Evolutionary conservation across 2,329 filamentous ascomycete genomes (phyloP), one percentile per base, ranked within the genome.

Genomic region (Curvularia eragrostidis): DNA sequence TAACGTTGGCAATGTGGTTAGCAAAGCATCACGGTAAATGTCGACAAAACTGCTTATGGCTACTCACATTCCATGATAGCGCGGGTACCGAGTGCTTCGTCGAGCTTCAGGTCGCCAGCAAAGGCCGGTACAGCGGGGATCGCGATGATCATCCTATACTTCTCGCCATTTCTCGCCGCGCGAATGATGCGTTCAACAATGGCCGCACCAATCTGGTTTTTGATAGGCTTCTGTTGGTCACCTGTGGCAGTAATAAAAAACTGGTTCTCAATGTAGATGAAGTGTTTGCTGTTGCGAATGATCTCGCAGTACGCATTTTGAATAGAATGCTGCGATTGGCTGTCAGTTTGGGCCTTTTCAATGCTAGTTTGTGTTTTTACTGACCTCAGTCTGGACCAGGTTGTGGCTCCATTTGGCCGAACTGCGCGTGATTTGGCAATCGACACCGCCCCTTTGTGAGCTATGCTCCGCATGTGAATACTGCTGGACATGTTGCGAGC

Each of bases 171-270:
- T 55, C 85, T 78, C 62, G 89, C 84, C 18, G 91, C 91, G 32
- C 88, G 87, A 19, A 91, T 70, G 63, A 94, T 90, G 34, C 91
- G 86, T 63, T 92, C 87, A 6, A 92, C 91, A 49, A 96, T 90
- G 26, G 90, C 90, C 5, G 86, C 87, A 44, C 91, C 91, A 59
- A 96, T 89, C 74, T 88, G 87, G 78, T 96, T 95, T 68, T 83
- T 84, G 44, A 96, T 86, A 0, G 91, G 90, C 60, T 83, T 83
- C 72, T 93, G 90, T 55, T 87, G 79, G 52, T 90, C 83, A n/a
- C 70, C 83, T 1, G 90, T 93, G 2, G 91, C 90, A 0, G 91
- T 95, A 77, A 95, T 95, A 81, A 95, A 95, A 80, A 95, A 95
- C 82, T 91, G 88, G 69, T 93, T 93, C 74, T 93, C 90, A 34